A percentile compares a stretch with the other conserved stretches of the same genome.
Evolutionary conservation across 176 grass and related monocot genomes (phyloP).

Genomic region (Rhipidocladum racemiflorum): DNA sequence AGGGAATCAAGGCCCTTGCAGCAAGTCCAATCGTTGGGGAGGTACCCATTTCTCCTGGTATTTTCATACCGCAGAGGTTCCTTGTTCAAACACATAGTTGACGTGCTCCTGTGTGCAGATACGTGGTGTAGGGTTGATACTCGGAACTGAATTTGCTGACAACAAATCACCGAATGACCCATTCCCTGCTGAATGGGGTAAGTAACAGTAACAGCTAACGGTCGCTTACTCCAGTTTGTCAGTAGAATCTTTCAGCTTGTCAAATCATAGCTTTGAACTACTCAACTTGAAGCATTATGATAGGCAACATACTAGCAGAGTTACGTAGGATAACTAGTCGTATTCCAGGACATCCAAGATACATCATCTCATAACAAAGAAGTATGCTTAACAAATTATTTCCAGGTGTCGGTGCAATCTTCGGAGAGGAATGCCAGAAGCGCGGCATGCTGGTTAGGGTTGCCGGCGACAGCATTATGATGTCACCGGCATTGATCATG

Average conservation of each 20-base stretch:
- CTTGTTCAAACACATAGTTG: neutral
- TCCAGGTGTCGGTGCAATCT: slow-evolving; percentile 81
- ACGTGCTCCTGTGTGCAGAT: slow-evolving; percentile 47
- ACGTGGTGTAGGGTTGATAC: slow-evolving; percentile 72
- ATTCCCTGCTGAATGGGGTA: slow-evolving; percentile 95
- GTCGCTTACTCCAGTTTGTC: neutral
- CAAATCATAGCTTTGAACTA: neutral
- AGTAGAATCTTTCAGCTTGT: neutral
- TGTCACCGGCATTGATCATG: slow-evolving; percentile 79
- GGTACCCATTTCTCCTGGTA: slow-evolving; percentile 41
- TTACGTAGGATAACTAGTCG: neutral
- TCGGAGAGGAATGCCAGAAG: slow-evolving; percentile 84
- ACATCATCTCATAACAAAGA: neutral
- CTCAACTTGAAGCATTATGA: slow-evolving; percentile 19
- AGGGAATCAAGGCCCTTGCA: slow-evolving; percentile 65
- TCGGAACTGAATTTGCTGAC: slow-evolving; percentile 81
- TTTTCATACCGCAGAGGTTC: neutral
- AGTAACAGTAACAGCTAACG: neutral
- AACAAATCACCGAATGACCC: slow-evolving; percentile 74
- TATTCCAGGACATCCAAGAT: neutral
- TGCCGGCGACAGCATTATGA: slow-evolving; percentile 90
- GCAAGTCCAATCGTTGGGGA: slow-evolving; percentile 89
- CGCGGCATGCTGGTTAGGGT: slow-evolving; percentile 83
- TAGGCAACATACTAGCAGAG: slow-evolving; percentile 2
- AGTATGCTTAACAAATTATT: slow-evolving; percentile 2